Conservation (phyloP, 2,329 filamentous ascomycete genomes). For the Beauveria brongniartii region DNA sequence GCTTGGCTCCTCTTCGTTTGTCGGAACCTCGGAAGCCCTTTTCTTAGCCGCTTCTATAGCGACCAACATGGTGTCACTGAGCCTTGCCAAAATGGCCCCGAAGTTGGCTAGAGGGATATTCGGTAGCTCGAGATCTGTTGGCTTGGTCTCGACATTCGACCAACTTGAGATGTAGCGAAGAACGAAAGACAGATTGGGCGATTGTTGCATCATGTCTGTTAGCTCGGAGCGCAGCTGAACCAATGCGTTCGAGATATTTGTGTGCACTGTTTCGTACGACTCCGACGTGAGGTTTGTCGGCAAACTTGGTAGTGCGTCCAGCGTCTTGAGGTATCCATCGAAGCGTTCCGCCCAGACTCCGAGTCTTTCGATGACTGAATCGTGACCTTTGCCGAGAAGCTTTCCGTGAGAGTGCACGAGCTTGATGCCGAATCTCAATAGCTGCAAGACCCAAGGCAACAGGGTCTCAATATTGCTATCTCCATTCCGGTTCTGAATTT, state of each 20-base stretch:
- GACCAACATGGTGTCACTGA: slow-evolving; percentile 71
- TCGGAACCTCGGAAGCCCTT: slow-evolving; percentile 34
- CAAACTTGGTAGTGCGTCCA: slow-evolving; percentile 37
- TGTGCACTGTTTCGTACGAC: slow-evolving; percentile 24
- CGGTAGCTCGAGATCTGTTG: slow-evolving; percentile 8
- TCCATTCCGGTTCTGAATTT: slow-evolving; percentile 17
- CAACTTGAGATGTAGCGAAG: slow-evolving; percentile 60
- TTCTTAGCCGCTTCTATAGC: slow-evolving; percentile 66
- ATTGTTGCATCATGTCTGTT: slow-evolving; percentile 24
- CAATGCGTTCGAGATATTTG: slow-evolving; percentile 29
- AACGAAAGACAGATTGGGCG: slow-evolving; percentile 56
- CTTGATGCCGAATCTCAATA: slow-evolving; percentile 54
- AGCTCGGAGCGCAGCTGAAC: slow-evolving; percentile 33
- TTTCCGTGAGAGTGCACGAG: slow-evolving; percentile 60
- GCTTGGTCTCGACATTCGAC: slow-evolving; percentile 34
- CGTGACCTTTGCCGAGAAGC: slow-evolving; percentile 47
- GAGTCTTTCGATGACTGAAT: slow-evolving; percentile 36
- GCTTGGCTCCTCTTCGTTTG: slow-evolving; percentile 27
- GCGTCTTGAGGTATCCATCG: slow-evolving; percentile 32
- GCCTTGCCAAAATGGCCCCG: slow-evolving; percentile 48
- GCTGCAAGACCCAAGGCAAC: slow-evolving; percentile 56
- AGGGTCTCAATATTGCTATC: slow-evolving; percentile 20
- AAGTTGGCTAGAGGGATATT: slow-evolving; percentile 34
- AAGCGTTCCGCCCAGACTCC: slow-evolving; percentile 42
- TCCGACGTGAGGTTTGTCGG: slow-evolving; percentile 43